Evolutionary conservation across 305 asterid species (phyloP).

Genomic region (Petunia hybrid): DNA sequence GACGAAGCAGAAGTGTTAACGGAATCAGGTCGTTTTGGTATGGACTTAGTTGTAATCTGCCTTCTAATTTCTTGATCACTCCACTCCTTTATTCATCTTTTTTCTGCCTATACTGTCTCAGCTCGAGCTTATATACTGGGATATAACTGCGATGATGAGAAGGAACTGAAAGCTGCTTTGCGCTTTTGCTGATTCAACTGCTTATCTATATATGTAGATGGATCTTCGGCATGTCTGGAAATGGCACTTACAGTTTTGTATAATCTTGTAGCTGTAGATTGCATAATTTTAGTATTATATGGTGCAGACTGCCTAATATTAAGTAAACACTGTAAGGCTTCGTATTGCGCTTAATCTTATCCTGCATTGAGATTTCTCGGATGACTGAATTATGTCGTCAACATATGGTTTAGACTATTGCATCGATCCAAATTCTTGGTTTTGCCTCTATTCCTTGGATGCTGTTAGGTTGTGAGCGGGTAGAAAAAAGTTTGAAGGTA

Average conservation of each 20-base stretch:
- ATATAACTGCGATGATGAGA: conserved; percentile 83
- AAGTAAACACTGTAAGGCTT: background rate
- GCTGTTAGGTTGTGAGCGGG: too few relatives aligned
- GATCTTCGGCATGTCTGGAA: background rate
- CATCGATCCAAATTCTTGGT: too few relatives aligned
- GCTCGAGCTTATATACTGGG: conserved; percentile 90
- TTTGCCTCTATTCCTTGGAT: too few relatives aligned
- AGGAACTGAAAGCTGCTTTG: conserved; percentile 85
- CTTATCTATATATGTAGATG: background rate
- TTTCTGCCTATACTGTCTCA: conserved; percentile 39
- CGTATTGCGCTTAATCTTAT: background rate
- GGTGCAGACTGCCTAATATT: background rate
- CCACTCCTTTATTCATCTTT: background rate
- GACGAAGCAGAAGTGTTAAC: conserved; percentile 94
- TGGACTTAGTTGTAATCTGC: background rate
- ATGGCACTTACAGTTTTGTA: background rate
- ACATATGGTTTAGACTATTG: too few relatives aligned
- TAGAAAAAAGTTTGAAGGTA: too few relatives aligned
- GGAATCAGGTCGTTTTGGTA: conserved; percentile 99
- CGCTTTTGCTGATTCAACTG: conserved; percentile 66
- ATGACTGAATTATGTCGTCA: background rate
- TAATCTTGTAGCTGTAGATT: background rate
- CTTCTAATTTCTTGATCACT: background rate
- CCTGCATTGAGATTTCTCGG: background rate
- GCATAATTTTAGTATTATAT: background rate